Evolutionary conservation across 208 protist species (phyloP).

Genomic region (Acanthamoeba comandoni): DNA sequence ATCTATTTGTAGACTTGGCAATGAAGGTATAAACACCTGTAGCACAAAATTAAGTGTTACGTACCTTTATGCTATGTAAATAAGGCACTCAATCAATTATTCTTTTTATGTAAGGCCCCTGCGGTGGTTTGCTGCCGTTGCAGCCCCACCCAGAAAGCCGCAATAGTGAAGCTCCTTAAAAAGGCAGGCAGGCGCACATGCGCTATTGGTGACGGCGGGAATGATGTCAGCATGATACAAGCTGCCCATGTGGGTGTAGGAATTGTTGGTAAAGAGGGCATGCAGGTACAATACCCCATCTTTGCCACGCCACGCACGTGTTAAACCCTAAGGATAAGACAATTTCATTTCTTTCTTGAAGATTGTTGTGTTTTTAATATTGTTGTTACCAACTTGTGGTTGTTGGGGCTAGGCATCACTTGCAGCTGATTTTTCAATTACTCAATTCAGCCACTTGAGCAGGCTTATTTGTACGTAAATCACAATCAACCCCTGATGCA

Average conservation of each 20-base stretch:
- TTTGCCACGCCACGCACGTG: no score
- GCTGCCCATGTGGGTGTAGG: slow-evolving; percentile 96
- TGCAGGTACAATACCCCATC: slow-evolving; percentile 86
- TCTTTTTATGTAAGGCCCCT: no score
- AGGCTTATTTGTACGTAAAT: slow-evolving; percentile 10
- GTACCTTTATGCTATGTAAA: background rate
- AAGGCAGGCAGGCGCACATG: slow-evolving; percentile 81
- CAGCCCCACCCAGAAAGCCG: slow-evolving; percentile 97
- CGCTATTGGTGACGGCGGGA: slow-evolving; percentile 98
- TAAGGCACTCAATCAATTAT: no score
- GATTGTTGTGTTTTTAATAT: background rate
- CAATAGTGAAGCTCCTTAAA: slow-evolving; percentile 93
- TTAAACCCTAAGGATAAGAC: no score
- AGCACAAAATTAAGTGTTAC: background rate
- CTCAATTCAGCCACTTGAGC: slow-evolving; percentile 93
- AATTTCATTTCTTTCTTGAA: no score
- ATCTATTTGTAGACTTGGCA: slow-evolving; percentile 87
- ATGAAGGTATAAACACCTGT: slow-evolving; percentile 54
- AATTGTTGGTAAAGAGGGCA: slow-evolving; percentile 97
- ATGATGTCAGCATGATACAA: slow-evolving; percentile 97
- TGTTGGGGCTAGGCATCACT: slow-evolving; percentile 93
- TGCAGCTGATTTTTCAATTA: slow-evolving; percentile 98
- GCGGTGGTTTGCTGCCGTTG: slow-evolving; percentile 96
- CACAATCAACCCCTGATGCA: slow-evolving; percentile 19
- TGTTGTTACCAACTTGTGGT: no score